Base-by-base conservation (phyloP, 2,329 filamentous ascomycete genomes). In the Rhynchosporium secalis region DNA sequence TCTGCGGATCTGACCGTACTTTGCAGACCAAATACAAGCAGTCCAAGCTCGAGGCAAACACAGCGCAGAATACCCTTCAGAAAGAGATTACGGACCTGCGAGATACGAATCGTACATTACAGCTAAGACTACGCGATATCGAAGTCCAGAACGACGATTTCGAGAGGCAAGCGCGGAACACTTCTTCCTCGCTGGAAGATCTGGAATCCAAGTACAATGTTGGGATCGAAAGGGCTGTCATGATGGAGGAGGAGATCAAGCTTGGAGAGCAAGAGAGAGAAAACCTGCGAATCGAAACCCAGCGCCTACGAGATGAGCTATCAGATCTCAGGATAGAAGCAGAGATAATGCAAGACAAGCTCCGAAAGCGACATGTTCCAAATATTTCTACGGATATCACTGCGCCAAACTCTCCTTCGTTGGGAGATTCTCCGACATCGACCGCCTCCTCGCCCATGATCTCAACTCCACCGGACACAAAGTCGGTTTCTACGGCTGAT, bases 81-180 rank as follows among this genome's bases (percentile, higher is more conserved):
- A 98, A 97, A 77, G 95, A 99, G 76, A 93, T 99, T 71, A 99
- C 95, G 6, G 89, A 85, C 8, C 82, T 99, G 71, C 89, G 95
- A 73, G 93, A 99, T 68, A 76, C 86, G 55, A 96, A 92, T 76
- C 83, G 95, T 68, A 87, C 88, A 3, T 78, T 97, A 65, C 90
- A 95, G 72, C 81, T 96, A 66, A 91, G 85, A 76, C 80, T 99
- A 62, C 88, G 95, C 69, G 95, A 99, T 75, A 96, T 94, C 70
- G 95, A 99, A 77, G 95, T 99, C 60, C 92, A 91, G 75, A 99
- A 98, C 78, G 95, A 99, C 80, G 95, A 99, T 76, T 97, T 94
- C 74, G 95, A 99, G 80, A 88, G 92, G 68, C 94, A 98, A 78
- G 94, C 95, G 69, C 88, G 95, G 70, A 95, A 97, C 76, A 97